phyloP scores from a whole-genome alignment of 345 rosid species.

The Aegle marmelos region DNA sequence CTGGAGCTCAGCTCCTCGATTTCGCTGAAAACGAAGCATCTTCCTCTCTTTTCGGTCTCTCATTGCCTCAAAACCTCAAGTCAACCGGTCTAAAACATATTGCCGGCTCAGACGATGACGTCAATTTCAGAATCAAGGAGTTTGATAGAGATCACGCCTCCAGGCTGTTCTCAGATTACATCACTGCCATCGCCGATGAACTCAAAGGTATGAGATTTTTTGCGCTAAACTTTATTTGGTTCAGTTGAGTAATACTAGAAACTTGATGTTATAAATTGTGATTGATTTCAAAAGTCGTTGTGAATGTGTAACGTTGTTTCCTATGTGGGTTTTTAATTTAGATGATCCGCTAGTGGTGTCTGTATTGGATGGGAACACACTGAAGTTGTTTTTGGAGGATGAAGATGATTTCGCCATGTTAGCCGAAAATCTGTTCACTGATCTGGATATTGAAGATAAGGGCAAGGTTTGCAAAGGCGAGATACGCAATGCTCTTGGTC shows the following conservation, averaged over 20 bases:
- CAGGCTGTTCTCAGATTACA: slow-evolving; percentile 38
- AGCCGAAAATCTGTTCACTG: slow-evolving; percentile 86
- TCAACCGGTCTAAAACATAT: slow-evolving; percentile 48
- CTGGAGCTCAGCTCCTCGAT: slow-evolving; percentile 63
- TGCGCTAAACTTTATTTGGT: neutral
- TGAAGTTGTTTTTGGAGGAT: slow-evolving; percentile 63
- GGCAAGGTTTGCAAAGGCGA: slow-evolving; percentile 71
- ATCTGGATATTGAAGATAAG: slow-evolving; percentile 71
- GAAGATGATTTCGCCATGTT: slow-evolving; percentile 96
- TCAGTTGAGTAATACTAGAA: neutral
- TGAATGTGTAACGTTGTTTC: neutral
- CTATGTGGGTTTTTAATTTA: slow-evolving; percentile 3
- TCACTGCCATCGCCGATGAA: slow-evolving; percentile 58
- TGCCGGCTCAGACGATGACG: slow-evolving; percentile 28
- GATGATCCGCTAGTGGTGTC: slow-evolving; percentile 69
- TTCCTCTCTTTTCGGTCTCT: slow-evolving; percentile 45
- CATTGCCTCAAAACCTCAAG: slow-evolving; percentile 58
- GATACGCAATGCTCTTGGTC: slow-evolving; percentile 56
- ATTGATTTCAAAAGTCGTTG: neutral
- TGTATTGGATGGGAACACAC: slow-evolving; percentile 61
- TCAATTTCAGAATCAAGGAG: slow-evolving; percentile 34
- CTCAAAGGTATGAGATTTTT: slow-evolving; percentile 45
- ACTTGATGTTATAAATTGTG: neutral
- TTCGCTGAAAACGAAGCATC: slow-evolving; percentile 56
- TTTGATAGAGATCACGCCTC: slow-evolving; percentile 38